Evolutionary conservation across 192 early-diverging fungal genomes (phyloP), one percentile per base, ranked within the genome.

Genomic region (Kappamyces sp.): DNA sequence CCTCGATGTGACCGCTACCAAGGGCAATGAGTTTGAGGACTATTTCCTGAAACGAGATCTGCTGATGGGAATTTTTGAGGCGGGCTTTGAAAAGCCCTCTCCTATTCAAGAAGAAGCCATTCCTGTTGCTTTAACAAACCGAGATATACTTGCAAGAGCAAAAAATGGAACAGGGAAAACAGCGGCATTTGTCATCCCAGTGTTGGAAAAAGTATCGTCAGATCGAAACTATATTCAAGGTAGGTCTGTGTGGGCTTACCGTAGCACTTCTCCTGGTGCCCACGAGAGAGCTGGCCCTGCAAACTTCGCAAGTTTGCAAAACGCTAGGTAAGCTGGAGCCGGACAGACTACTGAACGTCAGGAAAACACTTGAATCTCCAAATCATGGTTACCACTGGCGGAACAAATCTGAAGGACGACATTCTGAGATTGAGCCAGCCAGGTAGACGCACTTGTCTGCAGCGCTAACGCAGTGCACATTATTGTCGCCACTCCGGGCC

Each of bases 31-130:
- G 66, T 99, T 99, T 71, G 93, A 98, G 72, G 97, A 99, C 74
- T 99, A 95, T 72, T 95, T 90, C 74, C 77, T 99, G 47, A 96
- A 94, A 73, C 85, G 93, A 44, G 91, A 95, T 68, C 78, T 99
- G 49, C 74, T 95, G 47, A 99, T 99, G 96, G 96, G 94, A 33
- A 93, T 99, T 66, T 97, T 95, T 67, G 94, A 98, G 75, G 92
- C 93, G 33, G 97, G 97, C 50, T 98, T 99, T 66, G 97, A 99
- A 68, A 78, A 87, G 36, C 97, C 97, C 33, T 91, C 90, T 50
- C 94, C 97, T 34, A 98, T 99, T 74, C 97, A 98, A 70, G 97
- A 99, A 77, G 97, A 97, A 75, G 84, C 93, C 32, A 97, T 99
- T 63, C 97, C 94, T 13, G 94, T 99, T 73, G 93, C 93, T 3